phyloP scores from a whole-genome alignment of 139 green algal genomes.

The Axilococcus clingmanii region DNA sequence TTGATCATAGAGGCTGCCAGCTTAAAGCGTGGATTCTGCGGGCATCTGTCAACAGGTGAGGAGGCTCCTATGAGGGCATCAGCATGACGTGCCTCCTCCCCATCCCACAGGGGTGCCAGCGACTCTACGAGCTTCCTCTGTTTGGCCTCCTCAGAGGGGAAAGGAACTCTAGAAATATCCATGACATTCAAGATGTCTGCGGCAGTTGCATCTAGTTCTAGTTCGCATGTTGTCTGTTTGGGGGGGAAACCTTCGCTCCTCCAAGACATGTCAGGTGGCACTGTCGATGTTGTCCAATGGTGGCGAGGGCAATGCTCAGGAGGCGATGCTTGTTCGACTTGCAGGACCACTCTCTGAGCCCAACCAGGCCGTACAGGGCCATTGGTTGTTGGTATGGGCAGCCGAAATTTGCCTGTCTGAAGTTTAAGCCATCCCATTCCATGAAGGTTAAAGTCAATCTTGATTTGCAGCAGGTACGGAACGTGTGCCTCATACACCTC shows the following conservation, averaged over 20 bases:
- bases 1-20: no score
- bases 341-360: no score
- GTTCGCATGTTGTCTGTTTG: constrained; percentile 64
- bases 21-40: constrained; percentile 7
- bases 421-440: constrained; percentile 76
- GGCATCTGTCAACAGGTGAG: constrained; percentile 37
- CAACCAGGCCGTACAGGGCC: no score
- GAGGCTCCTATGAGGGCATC: constrained; percentile 37
- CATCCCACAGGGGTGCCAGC: constrained; percentile 82
- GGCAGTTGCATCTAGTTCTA: constrained; percentile 68
- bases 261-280: no score
- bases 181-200: constrained; percentile 74
- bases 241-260: no score
- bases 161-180: constrained; percentile 45
- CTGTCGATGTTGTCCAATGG: no score
- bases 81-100: constrained; percentile 49
- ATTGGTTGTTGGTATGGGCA: no score
- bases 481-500: constrained; percentile 88
- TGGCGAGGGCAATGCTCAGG: no score
- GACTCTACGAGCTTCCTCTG: constrained; percentile 61
- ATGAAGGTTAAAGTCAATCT: constrained; percentile 88
- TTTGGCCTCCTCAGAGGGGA: constrained; percentile 43
- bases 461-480: constrained; percentile 90
- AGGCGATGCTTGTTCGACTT: no score
- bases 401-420: constrained; percentile 23